Percentiles rank a stretch among this genome's conserved stretches.
phyloP scores from a whole-genome alignment of 352 stramenopile genomes.

The Phytophthora kernoviae region DNA sequence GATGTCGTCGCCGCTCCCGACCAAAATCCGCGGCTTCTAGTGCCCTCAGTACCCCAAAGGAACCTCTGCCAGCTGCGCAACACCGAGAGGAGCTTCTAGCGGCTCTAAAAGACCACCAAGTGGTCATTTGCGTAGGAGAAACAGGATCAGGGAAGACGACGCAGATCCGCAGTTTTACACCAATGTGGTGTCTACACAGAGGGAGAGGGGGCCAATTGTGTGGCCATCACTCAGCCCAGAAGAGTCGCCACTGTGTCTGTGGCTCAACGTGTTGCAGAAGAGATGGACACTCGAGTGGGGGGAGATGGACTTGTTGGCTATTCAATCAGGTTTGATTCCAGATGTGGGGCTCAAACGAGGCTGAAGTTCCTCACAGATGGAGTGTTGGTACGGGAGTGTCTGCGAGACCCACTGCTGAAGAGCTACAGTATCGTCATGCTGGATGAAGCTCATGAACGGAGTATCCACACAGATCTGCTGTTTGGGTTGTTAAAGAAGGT shows the following conservation, averaged over 20 bases:
- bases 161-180: slow-evolving; percentile 81
- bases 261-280: slow-evolving; percentile 96
- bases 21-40: slow-evolving; percentile 19
- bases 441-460: slow-evolving; percentile 98
- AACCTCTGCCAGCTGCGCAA: slow-evolving; percentile 29
- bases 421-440: slow-evolving; percentile 93
- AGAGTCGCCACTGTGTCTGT: slow-evolving; percentile 98
- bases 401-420: slow-evolving; percentile 72
- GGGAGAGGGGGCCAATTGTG: slow-evolving; percentile 19
- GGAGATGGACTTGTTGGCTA: slow-evolving; percentile 88
- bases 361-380: slow-evolving; percentile 90
- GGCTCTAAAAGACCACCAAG: slow-evolving; percentile 50
- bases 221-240: slow-evolving; percentile 93
- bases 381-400: slow-evolving; percentile 81
- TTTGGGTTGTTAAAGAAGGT: slow-evolving; percentile 94
- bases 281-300: slow-evolving; percentile 87
- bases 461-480: slow-evolving; percentile 98
- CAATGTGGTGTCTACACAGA: slow-evolving; percentile 39
- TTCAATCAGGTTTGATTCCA: slow-evolving; percentile 98
- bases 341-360: slow-evolving; percentile 52
- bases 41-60: slow-evolving; percentile 1
- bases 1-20: not conserved
- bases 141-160: slow-evolving; percentile 97
- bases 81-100: slow-evolving; percentile 68
- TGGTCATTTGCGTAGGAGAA: slow-evolving; percentile 90